Conservation (phyloP, 2,329 filamentous ascomycete species). For the Aspergillus costaricaensis region DNA sequence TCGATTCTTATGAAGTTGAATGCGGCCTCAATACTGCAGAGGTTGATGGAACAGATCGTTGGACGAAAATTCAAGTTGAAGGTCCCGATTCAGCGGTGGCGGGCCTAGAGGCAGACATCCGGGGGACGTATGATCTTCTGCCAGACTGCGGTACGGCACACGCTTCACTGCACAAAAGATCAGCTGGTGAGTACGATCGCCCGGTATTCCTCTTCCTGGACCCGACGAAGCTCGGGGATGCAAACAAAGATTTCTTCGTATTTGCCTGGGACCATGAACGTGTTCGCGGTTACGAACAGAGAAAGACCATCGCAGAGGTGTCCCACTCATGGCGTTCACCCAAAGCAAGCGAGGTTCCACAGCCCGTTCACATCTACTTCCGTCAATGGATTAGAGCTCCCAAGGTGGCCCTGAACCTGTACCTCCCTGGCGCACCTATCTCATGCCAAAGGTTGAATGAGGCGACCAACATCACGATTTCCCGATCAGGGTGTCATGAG, state of each 20-base stretch:
- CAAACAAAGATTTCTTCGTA: slow-evolving; percentile 56
- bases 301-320: slow-evolving; percentile 51
- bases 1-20: slow-evolving; percentile 42
- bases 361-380: slow-evolving; percentile 32
- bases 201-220: slow-evolving; percentile 62
- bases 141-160: slow-evolving; percentile 60
- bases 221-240: slow-evolving; percentile 51
- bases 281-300: slow-evolving; percentile 49
- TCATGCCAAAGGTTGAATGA: slow-evolving; percentile 25
- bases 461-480: slow-evolving; percentile 16
- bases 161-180: slow-evolving; percentile 55
- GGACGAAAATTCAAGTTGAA: slow-evolving; percentile 45
- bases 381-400: slow-evolving; percentile 31
- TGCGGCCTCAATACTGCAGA: slow-evolving; percentile 43
- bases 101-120: slow-evolving; percentile 42
- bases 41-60: slow-evolving; percentile 47
- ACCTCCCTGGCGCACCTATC: slow-evolving; percentile 20
- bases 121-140: slow-evolving; percentile 55
- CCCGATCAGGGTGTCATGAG: slow-evolving; percentile 29
- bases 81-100: slow-evolving; percentile 30
- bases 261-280: slow-evolving; percentile 55
- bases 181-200: slow-evolving; percentile 11
- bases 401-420: slow-evolving; percentile 24
- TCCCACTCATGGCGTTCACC: slow-evolving; percentile 48
- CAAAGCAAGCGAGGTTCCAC: slow-evolving; percentile 15